These are phyloP conservation scores for Metarhizium robertsii DNA, from an alignment of 2,329 filamentous ascomycete species.

Conservation along the genomic window DNA sequence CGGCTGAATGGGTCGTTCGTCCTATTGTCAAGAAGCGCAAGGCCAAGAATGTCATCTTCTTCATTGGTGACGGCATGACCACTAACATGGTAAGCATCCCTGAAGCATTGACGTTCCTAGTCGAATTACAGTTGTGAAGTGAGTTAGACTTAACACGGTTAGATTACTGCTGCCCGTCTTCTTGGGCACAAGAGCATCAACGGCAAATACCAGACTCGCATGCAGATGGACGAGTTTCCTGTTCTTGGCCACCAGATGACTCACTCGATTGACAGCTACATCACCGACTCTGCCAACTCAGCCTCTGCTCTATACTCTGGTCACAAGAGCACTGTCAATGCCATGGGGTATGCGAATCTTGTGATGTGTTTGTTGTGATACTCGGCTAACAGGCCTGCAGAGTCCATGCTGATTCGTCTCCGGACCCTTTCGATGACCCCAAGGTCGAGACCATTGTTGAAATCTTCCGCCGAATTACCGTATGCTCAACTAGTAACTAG, in stretches of 20 bases:
- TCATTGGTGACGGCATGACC: slow-evolving; percentile 68
- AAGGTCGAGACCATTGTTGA: slow-evolving; percentile 80
- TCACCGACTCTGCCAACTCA: slow-evolving; percentile 80
- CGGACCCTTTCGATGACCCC: slow-evolving; percentile 67
- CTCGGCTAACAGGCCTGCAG: slow-evolving; percentile 16
- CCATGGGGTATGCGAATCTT: slow-evolving; percentile 47
- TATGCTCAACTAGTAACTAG: slow-evolving; percentile 27
- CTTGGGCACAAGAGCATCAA: slow-evolving; percentile 78
- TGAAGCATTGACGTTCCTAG: slow-evolving; percentile 6
- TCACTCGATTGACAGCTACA: slow-evolving; percentile 75
- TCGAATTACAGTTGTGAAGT: not conserved
- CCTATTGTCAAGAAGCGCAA: slow-evolving; percentile 59
- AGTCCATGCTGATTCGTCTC: slow-evolving; percentile 69
- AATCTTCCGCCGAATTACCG: slow-evolving; percentile 61
- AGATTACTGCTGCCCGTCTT: slow-evolving; percentile 67
- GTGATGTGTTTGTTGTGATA: not conserved
- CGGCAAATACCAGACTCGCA: slow-evolving; percentile 67
- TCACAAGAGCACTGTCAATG: slow-evolving; percentile 77
- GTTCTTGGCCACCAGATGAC: slow-evolving; percentile 86
- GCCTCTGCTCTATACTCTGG: slow-evolving; percentile 74
- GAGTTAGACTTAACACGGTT: not conserved
- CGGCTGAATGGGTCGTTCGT: slow-evolving; percentile 68
- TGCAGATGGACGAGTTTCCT: slow-evolving; percentile 76
- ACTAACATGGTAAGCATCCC: slow-evolving; percentile 53
- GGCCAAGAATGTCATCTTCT: slow-evolving; percentile 79